Percentiles rank a stretch among this genome's conserved stretches.
Evolutionary conservation across 202 grass and related monocot species (phyloP).

Genomic region (Panicum hallii): DNA sequence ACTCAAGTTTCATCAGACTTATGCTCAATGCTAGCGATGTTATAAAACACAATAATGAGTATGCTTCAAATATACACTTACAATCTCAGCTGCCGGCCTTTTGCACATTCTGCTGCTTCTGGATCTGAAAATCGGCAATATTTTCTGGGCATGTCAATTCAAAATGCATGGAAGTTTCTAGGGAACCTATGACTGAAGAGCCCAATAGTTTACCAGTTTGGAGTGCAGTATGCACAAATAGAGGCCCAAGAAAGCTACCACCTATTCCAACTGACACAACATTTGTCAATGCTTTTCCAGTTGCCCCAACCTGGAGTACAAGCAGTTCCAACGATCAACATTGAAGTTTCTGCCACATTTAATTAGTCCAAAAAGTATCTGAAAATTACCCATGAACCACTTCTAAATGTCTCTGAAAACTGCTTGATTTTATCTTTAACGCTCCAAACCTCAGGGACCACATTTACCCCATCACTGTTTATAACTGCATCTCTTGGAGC

Average conservation of each 20-base stretch:
- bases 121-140: slow-evolving; percentile 61
- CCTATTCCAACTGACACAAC: slow-evolving; percentile 92
- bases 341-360: background rate
- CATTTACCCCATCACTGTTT: slow-evolving; percentile 76
- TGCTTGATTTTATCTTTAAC: slow-evolving; percentile 98
- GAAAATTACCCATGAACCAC: slow-evolving; percentile 81
- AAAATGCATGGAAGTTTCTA: slow-evolving; percentile 1
- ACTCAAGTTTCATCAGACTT: slow-evolving; percentile 28
- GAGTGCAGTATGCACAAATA: slow-evolving; percentile 91
- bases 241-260: slow-evolving; percentile 91
- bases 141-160: slow-evolving; percentile 25
- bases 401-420: slow-evolving; percentile 88
- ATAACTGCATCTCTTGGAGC: slow-evolving; percentile 78
- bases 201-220: slow-evolving; percentile 64
- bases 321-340: background rate
- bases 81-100: slow-evolving; percentile 93
- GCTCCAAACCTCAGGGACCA: slow-evolving; percentile 83
- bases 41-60: background rate
- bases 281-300: slow-evolving; percentile 82
- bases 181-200: background rate
- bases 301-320: slow-evolving; percentile 76
- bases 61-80: slow-evolving; percentile 51
- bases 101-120: slow-evolving; percentile 82
- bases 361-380: background rate
- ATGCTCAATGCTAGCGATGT: background rate